These are phyloP conservation scores for Trypanosoma melophagium DNA, from an alignment of 208 protist species.

Conservation along the genomic window DNA sequence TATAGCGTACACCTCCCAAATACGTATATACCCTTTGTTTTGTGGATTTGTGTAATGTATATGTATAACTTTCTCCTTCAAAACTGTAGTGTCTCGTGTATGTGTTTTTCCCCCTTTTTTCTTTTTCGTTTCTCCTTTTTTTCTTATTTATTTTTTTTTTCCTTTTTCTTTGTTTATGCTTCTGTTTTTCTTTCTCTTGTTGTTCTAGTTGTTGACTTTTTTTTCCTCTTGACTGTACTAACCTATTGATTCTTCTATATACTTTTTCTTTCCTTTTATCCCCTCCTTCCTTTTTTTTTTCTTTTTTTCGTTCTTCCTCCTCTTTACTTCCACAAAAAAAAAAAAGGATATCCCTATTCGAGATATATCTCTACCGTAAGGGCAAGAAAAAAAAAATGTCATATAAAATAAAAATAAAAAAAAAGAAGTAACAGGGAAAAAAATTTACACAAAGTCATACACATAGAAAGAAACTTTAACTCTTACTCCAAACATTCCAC, in stretches of 20 bases:
- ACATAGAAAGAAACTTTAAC: neutral
- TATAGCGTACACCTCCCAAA: no score
- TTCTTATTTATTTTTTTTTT: conserved; percentile 14
- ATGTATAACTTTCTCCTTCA: conserved; percentile 6
- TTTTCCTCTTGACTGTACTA: neutral
- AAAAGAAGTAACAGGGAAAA: conserved; percentile 1
- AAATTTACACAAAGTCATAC: neutral
- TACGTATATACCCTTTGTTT: no score
- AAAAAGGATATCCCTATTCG: no score
- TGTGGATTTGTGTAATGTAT: neutral
- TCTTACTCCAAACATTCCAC: no score
- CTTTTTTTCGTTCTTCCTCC: no score
- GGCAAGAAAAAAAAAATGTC: no score
- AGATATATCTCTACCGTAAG: no score
- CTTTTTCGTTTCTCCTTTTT: conserved; percentile 4
- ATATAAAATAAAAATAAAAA: no score
- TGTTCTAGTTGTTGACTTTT: neutral
- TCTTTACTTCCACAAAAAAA: no score
- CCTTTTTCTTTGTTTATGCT: conserved; percentile 1
- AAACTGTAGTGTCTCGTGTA: neutral
- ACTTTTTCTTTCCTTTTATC: neutral
- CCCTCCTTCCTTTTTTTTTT: neutral
- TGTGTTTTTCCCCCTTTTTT: conserved; percentile 7
- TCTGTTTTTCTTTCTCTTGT: neutral
- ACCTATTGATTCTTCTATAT: neutral